Base-by-base conservation (phyloP, 2,329 filamentous ascomycete species). In the Cladosporium sp. region DNA sequence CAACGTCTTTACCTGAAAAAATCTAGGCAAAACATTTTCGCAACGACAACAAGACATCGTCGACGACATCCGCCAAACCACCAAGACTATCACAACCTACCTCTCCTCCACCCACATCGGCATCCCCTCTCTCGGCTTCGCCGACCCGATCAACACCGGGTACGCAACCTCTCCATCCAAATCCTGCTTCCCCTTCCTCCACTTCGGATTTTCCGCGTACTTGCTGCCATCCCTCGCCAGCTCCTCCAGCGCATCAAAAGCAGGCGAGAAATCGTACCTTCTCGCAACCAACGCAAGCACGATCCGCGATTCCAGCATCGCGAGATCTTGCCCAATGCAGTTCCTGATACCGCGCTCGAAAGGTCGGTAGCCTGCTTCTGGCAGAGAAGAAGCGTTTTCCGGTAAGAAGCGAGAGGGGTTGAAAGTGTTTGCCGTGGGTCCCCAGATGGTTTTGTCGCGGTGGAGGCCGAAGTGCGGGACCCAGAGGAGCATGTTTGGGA, bases 301-400 rank as follows among this genome's bases (percentile, higher is more conserved):
- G 65, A 84, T 76, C 67, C 80, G 80, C 44, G 82, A 67, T 73
- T 87, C 84, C 8, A 84, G 72, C 73, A 82, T 78, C 0, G 81
- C 84, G 55, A 86, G 75, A 65, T 83, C 81, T 70, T 86, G 83
- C 0, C 84, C 85, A 16, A 87, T 78, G 69, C 85, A 88, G 62
- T 81, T 82, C 26, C 85, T 72, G 1, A 81, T 78, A 0, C 85
- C 85, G 55, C 79, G 75, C 69, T 85, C 83, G 70, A 88, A 88
- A 0, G 82, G 78, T 11, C 84, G 78, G 78, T 79, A 88, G 0
- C 83, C 81, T 63, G 81, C 80, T 58, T 81, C 78, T 40, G 74
- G 69, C 18, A 78, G 70, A 67, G 79, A 69, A 7, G 66, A 58
- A 1, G 65, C 40, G 49, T 69, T 70, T 28, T 66, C 63, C 1